Evolutionary conservation across 805 yeast species (phyloP), one percentile per base, ranked within the genome.

Genomic region (Ogataea trehaloabstinens): DNA sequence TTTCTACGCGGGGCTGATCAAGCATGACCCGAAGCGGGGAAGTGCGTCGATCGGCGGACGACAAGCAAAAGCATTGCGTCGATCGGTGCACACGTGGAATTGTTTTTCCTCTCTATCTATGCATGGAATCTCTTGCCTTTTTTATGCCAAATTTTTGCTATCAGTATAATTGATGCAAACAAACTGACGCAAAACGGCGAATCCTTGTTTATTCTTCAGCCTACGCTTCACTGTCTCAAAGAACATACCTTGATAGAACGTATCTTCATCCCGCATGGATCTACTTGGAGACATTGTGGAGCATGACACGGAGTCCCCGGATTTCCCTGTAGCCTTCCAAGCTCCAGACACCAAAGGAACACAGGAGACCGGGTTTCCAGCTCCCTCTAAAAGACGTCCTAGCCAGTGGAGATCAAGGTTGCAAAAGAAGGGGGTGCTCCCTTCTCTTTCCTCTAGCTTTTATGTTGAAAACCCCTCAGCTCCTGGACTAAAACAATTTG

Each of bases 281-380:
- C 67, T 82, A 42, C 61, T 84, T 19, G 85, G 86, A 7, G 91
- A 85, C 46, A 82, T 85, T 21, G 78, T 82, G 6, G 93, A 85
- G 51, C 80, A 70, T 41, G 78, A 78, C 6, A 35, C 49, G 34
- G 60, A 63, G 0, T 52, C 51, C n/a, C 56, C 64, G 1, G 70
- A 70, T 3, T 38, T 40, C 28, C 45, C 52, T 19, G 10, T 22
- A 10, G 7, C 19, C 18, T 2, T 41, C 24, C 31, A 32, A 28
- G 27, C 39, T 12, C 18, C 41, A 6, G 27, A 24, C 11, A 19
- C 33, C 13, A 11, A 15, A 11, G 12, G 40, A 12, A 24, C 39
- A 6, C 21, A 40, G 11, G 20, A 18, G 11, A 16, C 24, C n/a
- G 74, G 72, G 7, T 68, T 66, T 40, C 75, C 75, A 0, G 44